phyloP scores from a whole-genome alignment of 176 grass and related monocot genomes.

The Musa troglodytarum region DNA sequence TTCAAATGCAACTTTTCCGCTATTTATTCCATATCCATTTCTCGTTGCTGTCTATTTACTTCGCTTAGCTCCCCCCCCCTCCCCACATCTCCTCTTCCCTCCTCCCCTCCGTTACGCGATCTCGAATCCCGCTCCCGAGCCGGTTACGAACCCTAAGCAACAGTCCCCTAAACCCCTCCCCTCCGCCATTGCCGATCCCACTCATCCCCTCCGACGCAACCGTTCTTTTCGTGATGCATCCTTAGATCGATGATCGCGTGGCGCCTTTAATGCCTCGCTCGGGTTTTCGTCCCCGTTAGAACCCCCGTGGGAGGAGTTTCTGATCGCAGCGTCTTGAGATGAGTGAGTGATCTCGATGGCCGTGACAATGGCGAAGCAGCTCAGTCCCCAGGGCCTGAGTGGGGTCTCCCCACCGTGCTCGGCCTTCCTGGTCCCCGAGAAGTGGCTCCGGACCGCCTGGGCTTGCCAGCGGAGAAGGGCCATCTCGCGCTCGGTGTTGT shows the following conservation, averaged over 20 bases:
- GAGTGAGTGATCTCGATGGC: neutral
- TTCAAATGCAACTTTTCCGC: neutral
- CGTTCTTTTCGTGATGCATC: neutral
- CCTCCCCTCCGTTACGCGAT: neutral
- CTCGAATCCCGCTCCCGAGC: neutral
- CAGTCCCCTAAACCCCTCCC: neutral
- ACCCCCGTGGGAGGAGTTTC: neutral
- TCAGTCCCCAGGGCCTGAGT: neutral
- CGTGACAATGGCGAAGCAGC: slow-evolving; percentile 5
- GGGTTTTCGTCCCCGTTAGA: neutral
- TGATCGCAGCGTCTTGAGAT: neutral
- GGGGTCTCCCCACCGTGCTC: neutral
- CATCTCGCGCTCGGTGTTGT: slow-evolving; percentile 32
- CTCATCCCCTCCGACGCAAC: neutral
- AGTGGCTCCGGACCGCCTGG: neutral
- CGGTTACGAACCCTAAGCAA: neutral
- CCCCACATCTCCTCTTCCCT: neutral
- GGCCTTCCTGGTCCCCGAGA: neutral
- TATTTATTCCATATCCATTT: neutral
- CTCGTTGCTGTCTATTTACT: neutral
- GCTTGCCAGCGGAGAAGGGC: neutral
- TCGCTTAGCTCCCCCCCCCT: neutral
- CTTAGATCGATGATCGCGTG: neutral
- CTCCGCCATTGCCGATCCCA: neutral
- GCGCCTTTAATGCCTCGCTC: neutral